Conservation (phyloP, 371 early-diverging fungal genomes). For the Lichtheimia ornata region DNA sequence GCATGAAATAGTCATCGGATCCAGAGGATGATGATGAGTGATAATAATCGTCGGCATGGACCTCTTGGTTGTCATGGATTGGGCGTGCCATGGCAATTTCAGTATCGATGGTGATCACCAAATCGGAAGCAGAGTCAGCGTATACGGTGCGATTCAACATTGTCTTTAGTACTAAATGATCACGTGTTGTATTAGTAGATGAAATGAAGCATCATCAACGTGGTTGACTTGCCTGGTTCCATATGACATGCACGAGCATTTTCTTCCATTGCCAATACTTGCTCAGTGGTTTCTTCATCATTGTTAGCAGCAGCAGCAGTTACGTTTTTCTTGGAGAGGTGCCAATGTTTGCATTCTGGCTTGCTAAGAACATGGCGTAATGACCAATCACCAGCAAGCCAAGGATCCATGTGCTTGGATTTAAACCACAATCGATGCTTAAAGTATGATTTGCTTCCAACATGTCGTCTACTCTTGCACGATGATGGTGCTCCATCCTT, state of each 20-base stretch:
- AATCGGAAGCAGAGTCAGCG: not conserved
- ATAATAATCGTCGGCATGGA: not conserved
- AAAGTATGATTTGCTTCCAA: slow-evolving; percentile 5
- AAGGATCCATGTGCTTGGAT: slow-evolving; percentile 7
- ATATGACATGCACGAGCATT: slow-evolving; percentile 3
- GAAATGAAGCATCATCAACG: too few species aligned
- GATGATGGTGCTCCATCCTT: not conserved
- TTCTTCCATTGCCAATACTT: slow-evolving; percentile 7
- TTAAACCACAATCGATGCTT: slow-evolving; percentile 13
- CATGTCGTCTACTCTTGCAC: not conserved
- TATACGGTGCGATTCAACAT: slow-evolving; percentile 8
- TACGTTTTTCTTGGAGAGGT: not conserved
- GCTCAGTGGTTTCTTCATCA: not conserved
- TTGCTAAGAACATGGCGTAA: slow-evolving; percentile 8
- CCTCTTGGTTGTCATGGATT: not conserved
- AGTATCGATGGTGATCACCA: slow-evolving; percentile 9
- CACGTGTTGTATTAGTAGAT: not conserved
- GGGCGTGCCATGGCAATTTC: slow-evolving; percentile 11
- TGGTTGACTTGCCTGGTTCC: slow-evolving; percentile 9
- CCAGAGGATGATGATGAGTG: not conserved
- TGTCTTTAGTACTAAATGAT: slow-evolving; percentile 6
- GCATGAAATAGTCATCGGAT: slow-evolving; percentile 1
- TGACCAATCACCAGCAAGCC: slow-evolving; percentile 11
- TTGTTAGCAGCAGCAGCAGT: not conserved
- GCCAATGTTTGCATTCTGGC: not conserved